Evolutionary conservation across 306 rosid species (phyloP), one percentile per base, ranked within the genome.

Genomic region (Castanea mollissima): DNA sequence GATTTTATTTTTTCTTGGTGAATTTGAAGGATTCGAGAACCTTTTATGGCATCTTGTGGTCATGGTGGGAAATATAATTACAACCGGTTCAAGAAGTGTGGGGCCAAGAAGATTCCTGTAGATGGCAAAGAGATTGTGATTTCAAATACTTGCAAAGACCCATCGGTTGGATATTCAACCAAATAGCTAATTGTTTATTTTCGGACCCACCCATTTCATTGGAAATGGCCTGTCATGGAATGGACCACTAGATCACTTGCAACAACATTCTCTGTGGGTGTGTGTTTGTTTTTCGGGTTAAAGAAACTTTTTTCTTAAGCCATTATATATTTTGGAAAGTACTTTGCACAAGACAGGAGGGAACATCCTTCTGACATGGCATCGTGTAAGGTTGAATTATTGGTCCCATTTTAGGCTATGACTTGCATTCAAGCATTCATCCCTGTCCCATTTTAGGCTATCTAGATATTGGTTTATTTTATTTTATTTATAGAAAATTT

Each of bases 1-100:
- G 46, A 41, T 41, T 55, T 71, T 54, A 41, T 41, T 54, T 65
- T 46, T 79, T 27, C 18, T 51, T 70, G 46, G 46, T 27, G 56
- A 69, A 8, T 38, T 57, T 84, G 91, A 78, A 94, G 97, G 98
- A 71, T 92, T 94, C 74, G 55, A 76, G 85, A 73, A 83, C 34
- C 97, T 1, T 32, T 94, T 52, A 81, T 86, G 74, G 91, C 97
- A 19, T 94, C 97, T 51, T 94, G 98, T 78, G 94, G 97, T 2
- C 94, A 92, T 38, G 96, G 97, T 62, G 97, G 94, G 55, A 88
- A 87, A 80, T 90, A 91, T 71, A 94, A 94, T 76, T 89, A 64
- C 84, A 92, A 90, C 20, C 0, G 52, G 63, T 57, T 86, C 6
- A 31, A 57, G 29, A 92, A 90, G 55, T 94, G 98, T 78, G 98